Percentiles rank a stretch among this genome's conserved stretches.
phyloP scores from a whole-genome alignment of 1,284 basidiomycete species.

The Sanghuangporus weigelae region DNA sequence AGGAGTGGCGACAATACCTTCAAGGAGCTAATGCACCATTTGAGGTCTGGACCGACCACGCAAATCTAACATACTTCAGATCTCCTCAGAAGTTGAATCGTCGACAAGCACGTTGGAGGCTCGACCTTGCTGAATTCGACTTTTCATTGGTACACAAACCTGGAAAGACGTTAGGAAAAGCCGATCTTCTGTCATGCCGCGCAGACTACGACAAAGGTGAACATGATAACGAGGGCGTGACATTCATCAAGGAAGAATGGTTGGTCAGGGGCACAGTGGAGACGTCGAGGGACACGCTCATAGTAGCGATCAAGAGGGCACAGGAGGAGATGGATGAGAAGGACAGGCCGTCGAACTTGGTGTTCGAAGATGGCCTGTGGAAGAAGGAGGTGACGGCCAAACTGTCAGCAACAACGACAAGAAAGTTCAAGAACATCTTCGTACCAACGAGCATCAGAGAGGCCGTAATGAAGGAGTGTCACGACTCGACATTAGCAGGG shows the following conservation, averaged over 20 bases:
- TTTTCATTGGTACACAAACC: not conserved
- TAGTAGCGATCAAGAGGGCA: too few relatives aligned
- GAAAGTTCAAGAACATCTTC: too few relatives aligned
- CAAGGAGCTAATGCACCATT: not conserved
- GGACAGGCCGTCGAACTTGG: too few relatives aligned
- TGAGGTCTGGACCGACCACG: not conserved
- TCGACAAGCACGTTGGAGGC: constrained; percentile 36
- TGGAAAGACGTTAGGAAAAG: not conserved
- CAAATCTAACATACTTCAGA: constrained; percentile 1
- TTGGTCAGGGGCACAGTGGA: not conserved
- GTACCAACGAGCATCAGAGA: too few relatives aligned
- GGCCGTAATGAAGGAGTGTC: too few relatives aligned
- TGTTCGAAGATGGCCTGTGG: too few relatives aligned
- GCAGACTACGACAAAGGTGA: not conserved
- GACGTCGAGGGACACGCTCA: too few relatives aligned
- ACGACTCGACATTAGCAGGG: too few relatives aligned
- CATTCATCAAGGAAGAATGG: not conserved
- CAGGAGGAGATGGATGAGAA: too few relatives aligned
- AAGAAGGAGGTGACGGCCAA: too few relatives aligned
- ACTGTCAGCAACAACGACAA: too few relatives aligned
- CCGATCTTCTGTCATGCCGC: not conserved
- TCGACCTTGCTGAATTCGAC: not conserved
- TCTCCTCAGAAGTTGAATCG: not conserved
- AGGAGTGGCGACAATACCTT: constrained; percentile 5
- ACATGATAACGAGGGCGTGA: not conserved